A percentile compares a stretch with the other conserved stretches of the same genome.
These are phyloP conservation scores for Marchantia paleacea DNA, from an alignment of 225 moss, liverwort and hornwort genomes.

Conservation along the genomic window DNA sequence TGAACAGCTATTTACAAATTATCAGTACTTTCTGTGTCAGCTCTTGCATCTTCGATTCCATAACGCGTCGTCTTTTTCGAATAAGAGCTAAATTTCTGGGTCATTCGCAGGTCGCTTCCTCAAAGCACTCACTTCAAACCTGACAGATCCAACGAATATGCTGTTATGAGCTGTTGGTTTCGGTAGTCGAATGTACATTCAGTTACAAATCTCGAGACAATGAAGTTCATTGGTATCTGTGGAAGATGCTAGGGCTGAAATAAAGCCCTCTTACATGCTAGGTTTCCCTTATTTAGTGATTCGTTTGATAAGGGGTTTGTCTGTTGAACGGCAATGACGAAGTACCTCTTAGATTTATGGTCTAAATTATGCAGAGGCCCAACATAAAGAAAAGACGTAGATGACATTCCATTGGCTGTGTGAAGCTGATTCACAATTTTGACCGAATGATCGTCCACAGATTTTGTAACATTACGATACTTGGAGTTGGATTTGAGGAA, in stretches of 20 bases:
- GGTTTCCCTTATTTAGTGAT: neutral
- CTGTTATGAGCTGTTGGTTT: slow-evolving; percentile 43
- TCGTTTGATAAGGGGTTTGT: neutral
- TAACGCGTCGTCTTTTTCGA: neutral
- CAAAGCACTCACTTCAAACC: slow-evolving; percentile 67
- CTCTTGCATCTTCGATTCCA: neutral
- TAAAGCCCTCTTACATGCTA: slow-evolving; percentile 6
- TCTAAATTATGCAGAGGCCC: slow-evolving; percentile 4
- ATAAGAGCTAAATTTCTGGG: neutral
- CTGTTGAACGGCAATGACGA: neutral
- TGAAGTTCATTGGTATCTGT: slow-evolving; percentile 1
- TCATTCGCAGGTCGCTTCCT: slow-evolving; percentile 71
- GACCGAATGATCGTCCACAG: neutral
- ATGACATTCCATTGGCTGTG: slow-evolving; percentile 12
- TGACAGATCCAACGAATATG: slow-evolving; percentile 75
- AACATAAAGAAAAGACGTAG: neutral
- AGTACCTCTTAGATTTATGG: neutral
- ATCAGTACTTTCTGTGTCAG: neutral
- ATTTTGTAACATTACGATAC: slow-evolving; percentile 16
- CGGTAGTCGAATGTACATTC: slow-evolving; percentile 11
- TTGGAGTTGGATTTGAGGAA: slow-evolving; percentile 1
- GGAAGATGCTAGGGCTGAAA: slow-evolving; percentile 13
- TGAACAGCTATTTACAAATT: neutral
- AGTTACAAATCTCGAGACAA: slow-evolving; percentile 8
- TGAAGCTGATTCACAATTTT: slow-evolving; percentile 23